Evolutionary conservation across 2,329 filamentous ascomycete genomes (phyloP).

Genomic region (Magnaporthiopsis rhizophila): DNA sequence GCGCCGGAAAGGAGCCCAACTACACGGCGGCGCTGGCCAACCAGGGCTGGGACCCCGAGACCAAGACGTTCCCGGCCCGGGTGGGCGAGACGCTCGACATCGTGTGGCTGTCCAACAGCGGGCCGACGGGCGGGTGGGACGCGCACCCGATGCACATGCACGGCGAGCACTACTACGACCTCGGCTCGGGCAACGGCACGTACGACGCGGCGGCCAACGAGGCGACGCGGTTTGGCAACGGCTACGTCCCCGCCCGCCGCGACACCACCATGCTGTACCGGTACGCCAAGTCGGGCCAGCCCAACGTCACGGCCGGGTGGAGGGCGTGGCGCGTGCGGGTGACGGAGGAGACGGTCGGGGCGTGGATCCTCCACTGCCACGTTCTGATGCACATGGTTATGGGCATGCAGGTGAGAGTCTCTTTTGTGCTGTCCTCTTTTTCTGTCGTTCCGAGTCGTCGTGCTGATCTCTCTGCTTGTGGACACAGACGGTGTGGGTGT

Average conservation of each 20-base stretch:
- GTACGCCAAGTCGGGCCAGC: slow-evolving; percentile 36
- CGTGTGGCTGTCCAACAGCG: slow-evolving; percentile 37
- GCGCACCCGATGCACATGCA: slow-evolving; percentile 44
- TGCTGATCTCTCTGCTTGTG: no score
- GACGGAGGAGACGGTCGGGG: slow-evolving; percentile 38
- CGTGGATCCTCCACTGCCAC: slow-evolving; percentile 58
- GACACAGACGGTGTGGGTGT: slow-evolving; percentile 31
- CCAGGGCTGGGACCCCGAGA: slow-evolving; percentile 44
- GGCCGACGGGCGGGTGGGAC: slow-evolving; percentile 26
- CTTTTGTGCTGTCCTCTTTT: neutral
- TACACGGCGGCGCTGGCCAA: slow-evolving; percentile 41
- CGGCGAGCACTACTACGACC: slow-evolving; percentile 44
- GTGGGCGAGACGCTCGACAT: slow-evolving; percentile 50
- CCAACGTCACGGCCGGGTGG: slow-evolving; percentile 44
- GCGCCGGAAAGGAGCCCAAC: slow-evolving; percentile 35
- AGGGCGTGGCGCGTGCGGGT: slow-evolving; percentile 48
- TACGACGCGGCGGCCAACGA: slow-evolving; percentile 44
- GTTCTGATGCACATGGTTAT: slow-evolving; percentile 50
- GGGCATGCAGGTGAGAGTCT: slow-evolving; percentile 27
- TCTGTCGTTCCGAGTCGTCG: neutral
- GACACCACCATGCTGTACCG: slow-evolving; percentile 49
- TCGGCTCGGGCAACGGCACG: slow-evolving; percentile 43
- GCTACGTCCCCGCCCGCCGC: slow-evolving; percentile 27
- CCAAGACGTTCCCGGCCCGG: slow-evolving; percentile 40
- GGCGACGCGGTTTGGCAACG: slow-evolving; percentile 22